These are phyloP conservation scores for Yamadazyma akitaensis DNA, from an alignment of 805 yeast genomes.

Conservation along the genomic window DNA sequence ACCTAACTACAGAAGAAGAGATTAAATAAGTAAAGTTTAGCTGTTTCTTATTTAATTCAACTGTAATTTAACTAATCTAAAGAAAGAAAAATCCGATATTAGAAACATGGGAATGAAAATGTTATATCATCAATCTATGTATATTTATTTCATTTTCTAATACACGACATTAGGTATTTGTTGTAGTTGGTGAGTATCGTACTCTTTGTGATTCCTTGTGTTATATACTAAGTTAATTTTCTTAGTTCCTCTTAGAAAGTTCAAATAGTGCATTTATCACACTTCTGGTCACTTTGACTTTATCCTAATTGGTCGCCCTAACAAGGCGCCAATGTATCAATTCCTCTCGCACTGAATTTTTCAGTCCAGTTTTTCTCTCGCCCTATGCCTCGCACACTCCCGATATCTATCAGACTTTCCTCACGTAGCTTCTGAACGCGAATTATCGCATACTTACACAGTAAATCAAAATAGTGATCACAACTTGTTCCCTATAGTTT, in stretches of 20 bases:
- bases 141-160: slow-evolving; percentile 16
- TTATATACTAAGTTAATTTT: no score
- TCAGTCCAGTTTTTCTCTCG: neutral
- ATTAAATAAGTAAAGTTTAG: slow-evolving; percentile 24
- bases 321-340: no score
- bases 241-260: neutral
- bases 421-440: neutral
- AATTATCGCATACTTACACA: neutral
- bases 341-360: no score
- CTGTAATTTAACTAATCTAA: slow-evolving; percentile 6
- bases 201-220: neutral
- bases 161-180: slow-evolving; percentile 14
- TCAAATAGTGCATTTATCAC: no score
- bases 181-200: neutral
- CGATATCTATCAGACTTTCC: neutral
- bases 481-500: neutral
- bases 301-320: neutral
- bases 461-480: neutral
- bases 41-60: slow-evolving; percentile 4
- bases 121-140: slow-evolving; percentile 7
- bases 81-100: slow-evolving; percentile 3
- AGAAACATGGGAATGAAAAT: slow-evolving; percentile 5
- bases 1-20: slow-evolving; percentile 63
- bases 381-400: neutral
- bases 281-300: neutral